Evolutionary conservation across 2,329 filamentous ascomycete genomes (phyloP), one percentile per base, ranked within the genome.

Genomic region (Xylariales sp.): DNA sequence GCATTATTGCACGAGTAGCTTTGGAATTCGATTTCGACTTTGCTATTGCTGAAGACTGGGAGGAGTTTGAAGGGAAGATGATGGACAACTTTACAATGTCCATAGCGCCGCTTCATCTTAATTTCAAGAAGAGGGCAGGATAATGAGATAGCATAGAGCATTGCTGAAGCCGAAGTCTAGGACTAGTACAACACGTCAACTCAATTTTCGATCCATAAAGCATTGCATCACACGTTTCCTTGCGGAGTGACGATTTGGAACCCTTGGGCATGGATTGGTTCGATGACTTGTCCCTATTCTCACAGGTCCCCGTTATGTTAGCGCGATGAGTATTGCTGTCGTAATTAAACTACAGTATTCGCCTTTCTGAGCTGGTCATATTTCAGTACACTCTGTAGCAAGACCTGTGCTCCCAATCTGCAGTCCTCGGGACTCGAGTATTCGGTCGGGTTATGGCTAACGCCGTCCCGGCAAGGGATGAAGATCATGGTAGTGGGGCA

Each of bases 401-500:
- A 4, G 8, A 36, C 33, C 2, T 36, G 18, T 4, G 33, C 33
- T 2, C 33, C 33, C 3, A 36, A 12, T 8, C 7, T 66, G 52
- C 57, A 83, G 54, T 82, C 77, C 34, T 79, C 76, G 0, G 70
- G 68, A 31, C 70, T 73, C 29, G 74, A 76, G 51, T 77, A 83
- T 52, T 84, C 80, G 35, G 73, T 68, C 2, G 80, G 79, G 51
- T 82, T 74, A 55, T 84, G 80, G 51, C 76, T 80, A 15, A 84
- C 62, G 1, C 80, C 80, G 51, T 80, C 72, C 54, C 68, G 72
- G 46, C 76, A 82, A 4, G 79, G 78, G n/a, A 82, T 74, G 50
- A 84, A 84, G 20, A 84, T 78, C 80, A 84, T 84, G 31, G 75
- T 74, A 2, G 79, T 82, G 12, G 80, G 80, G 32, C 74, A 77